Base-by-base conservation (phyloP, 768 basidiomycete species). In the Mycena haematopus region DNA sequence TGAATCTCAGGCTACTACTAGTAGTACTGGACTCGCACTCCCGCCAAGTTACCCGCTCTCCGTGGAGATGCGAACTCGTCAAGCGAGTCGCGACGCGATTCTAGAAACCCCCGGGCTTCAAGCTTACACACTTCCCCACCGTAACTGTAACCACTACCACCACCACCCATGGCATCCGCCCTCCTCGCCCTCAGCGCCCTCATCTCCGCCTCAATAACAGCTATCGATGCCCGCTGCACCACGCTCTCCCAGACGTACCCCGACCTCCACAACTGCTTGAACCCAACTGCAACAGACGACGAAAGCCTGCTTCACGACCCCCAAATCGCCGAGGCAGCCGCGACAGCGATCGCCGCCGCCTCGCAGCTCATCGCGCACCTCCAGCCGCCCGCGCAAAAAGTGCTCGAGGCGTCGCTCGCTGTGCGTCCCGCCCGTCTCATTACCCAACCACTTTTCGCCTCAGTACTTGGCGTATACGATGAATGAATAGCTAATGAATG, bases 281-380 rank as follows among this genome's bases (percentile, higher is more conserved):
- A n/a, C 15, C 62, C 70, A 31, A 63, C 17, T 19, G 52, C 53
- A 6, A 40, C 38, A 10, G 62, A 68, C 9, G 53, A 55, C 46
- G 72, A 73, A 38, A 61, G 45, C 6, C 49, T 65, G 9, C 50
- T 68, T 13, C 51, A 50, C 1, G 54, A 66, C 25, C 55, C 57
- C 15, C 63, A 62, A 31, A 68, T 71, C 3, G 27, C 59, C 5
- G 57, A 64, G 17, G 65, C 68, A 4, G 62, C 64, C 17, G 53
- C 56, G n/a, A 36, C 70, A 21, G 55, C 65, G 11, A 36, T 70
- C 24, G 58, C 71, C 10, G 73, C 73, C 5, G 69, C 73, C 1
- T 54, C 61, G n/a, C 73, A 74, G 54, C 66, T 74, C n/a, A 64
- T 67, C 33, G 67, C 70, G 1, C 60, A 59, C 17, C 64, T 69